These are phyloP conservation scores for Fusarium sp. DNA, from an alignment of 2,329 filamentous ascomycete species.

Conservation along the genomic window DNA sequence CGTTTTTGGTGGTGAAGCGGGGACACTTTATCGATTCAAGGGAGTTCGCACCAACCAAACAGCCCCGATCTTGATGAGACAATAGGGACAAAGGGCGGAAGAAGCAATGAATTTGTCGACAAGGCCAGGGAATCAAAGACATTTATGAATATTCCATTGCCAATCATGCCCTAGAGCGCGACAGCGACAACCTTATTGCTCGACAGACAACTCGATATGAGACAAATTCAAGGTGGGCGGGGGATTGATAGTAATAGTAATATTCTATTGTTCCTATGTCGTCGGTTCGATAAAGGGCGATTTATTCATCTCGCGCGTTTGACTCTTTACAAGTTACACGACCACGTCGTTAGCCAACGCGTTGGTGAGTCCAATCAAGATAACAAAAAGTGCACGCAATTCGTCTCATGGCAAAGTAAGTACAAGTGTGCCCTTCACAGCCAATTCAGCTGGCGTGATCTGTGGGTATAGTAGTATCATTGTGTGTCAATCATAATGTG, in stretches of 20 bases:
- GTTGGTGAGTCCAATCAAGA: background rate
- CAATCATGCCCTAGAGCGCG: background rate
- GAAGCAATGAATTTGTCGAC: conserved; percentile 16
- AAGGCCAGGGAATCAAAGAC: conserved; percentile 9
- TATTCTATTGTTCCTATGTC: conserved; percentile 3
- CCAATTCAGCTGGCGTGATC: conserved; percentile 30
- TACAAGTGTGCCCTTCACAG: conserved; percentile 26
- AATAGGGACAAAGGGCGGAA: conserved; percentile 26
- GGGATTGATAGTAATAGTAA: background rate
- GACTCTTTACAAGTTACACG: background rate
- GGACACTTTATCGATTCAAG: conserved; percentile 18
- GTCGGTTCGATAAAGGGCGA: background rate
- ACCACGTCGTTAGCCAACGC: conserved; percentile 3
- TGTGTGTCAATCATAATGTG: conserved; percentile 10
- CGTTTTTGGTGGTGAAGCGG: conserved; percentile 12
- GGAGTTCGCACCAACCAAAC: conserved; percentile 20
- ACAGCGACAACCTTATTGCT: background rate
- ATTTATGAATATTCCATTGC: conserved; percentile 13
- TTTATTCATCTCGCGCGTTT: conserved; percentile 1
- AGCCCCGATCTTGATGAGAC: background rate
- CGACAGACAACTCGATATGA: background rate
- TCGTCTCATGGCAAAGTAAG: conserved; percentile 22
- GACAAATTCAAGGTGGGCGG: background rate
- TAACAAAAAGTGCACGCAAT: conserved; percentile 19
- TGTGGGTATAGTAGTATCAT: conserved; percentile 15